Conservation (phyloP, 306 rosid genomes). For the Prunus mira region DNA sequence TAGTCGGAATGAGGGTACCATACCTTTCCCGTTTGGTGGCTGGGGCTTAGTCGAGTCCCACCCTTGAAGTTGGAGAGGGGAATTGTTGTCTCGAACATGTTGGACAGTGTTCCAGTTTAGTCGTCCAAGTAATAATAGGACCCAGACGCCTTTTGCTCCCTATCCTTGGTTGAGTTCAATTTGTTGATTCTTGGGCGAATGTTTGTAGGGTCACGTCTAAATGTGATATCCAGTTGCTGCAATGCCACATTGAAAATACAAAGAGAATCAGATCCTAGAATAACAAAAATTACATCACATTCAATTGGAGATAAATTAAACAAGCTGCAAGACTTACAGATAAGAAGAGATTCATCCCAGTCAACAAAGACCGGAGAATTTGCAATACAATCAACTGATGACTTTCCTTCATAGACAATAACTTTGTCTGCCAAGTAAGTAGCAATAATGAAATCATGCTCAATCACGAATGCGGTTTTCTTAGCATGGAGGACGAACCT, state of each 20-base stretch:
- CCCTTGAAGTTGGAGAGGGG: not conserved
- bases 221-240: constrained; percentile 94
- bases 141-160: constrained; percentile 86
- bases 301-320: not conserved
- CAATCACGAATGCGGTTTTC: constrained; percentile 95
- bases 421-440: constrained; percentile 96
- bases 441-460: constrained; percentile 97
- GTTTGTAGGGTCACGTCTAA: constrained; percentile 93
- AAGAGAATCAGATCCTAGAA: too few relatives aligned
- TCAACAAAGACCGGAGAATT: constrained; percentile 85
- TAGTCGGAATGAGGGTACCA: not conserved
- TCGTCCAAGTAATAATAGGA: constrained; percentile 95
- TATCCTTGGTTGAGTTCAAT: constrained; percentile 79
- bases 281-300: too few relatives aligned
- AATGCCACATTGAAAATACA: not conserved
- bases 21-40: not conserved
- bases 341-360: constrained; percentile 96
- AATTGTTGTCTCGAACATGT: not conserved
- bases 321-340: constrained; percentile 53
- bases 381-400: constrained; percentile 88
- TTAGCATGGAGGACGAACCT: constrained; percentile 95
- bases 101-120: not conserved
- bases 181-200: constrained; percentile 90
- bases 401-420: constrained; percentile 83
- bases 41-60: not conserved